Conservation (phyloP, 2,329 filamentous ascomycete genomes). For the Cercospora sesami region DNA sequence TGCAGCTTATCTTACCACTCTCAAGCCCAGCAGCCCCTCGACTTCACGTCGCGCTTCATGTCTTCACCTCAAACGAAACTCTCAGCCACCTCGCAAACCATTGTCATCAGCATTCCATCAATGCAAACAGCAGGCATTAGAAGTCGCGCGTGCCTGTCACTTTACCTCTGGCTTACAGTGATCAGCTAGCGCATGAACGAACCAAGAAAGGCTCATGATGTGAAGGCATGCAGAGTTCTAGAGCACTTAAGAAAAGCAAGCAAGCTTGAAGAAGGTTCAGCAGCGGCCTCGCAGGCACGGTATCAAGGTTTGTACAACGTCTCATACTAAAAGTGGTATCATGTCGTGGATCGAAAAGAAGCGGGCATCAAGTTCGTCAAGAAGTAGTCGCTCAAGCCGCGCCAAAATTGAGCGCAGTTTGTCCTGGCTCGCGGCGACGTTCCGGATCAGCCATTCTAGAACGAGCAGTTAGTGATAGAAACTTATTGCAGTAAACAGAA, state of each 20-base stretch:
- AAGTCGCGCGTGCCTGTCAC: background rate
- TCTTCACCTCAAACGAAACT: background rate
- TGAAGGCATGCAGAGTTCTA: background rate
- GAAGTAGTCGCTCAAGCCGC: background rate
- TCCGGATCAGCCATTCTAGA: constrained; percentile 31
- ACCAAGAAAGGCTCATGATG: background rate
- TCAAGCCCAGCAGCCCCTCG: background rate
- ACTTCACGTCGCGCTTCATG: background rate
- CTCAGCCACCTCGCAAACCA: background rate
- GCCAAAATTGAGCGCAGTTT: constrained; percentile 16
- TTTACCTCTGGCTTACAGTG: background rate
- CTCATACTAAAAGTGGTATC: constrained; percentile 1
- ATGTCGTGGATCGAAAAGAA: background rate
- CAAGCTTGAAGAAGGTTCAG: background rate
- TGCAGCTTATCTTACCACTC: background rate
- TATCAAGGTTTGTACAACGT: background rate
- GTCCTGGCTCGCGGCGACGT: constrained; percentile 26
- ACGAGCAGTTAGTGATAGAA: constrained; percentile 3
- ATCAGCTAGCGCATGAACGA: background rate
- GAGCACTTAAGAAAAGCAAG: background rate
- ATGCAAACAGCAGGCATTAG: background rate
- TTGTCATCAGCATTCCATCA: background rate
- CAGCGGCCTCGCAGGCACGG: background rate
- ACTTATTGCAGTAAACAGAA: constrained; percentile 32
- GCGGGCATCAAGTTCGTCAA: background rate